A percentile compares a stretch with the other conserved stretches of the same genome.
Conservation (phyloP, 1,284 basidiomycete genomes). For the Ustilago sp. region DNA sequence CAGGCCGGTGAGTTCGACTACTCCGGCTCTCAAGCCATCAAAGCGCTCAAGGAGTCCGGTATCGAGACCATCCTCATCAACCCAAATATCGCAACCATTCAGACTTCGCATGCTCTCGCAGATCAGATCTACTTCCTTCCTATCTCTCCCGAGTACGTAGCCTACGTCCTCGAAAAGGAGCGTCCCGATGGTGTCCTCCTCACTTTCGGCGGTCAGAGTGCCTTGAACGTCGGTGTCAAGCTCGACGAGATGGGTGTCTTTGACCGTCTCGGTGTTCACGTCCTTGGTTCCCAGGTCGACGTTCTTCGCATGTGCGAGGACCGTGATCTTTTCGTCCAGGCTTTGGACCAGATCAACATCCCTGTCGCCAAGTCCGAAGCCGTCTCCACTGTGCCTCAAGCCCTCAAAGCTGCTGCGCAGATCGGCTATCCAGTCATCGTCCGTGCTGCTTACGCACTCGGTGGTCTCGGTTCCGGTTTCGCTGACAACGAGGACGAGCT, state of each 20-base stretch:
- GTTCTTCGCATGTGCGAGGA: slow-evolving; percentile 84
- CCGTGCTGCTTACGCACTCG: slow-evolving; percentile 96
- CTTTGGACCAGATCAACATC: slow-evolving; percentile 97
- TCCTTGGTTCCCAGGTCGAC: slow-evolving; percentile 92
- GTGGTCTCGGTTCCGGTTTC: slow-evolving; percentile 98
- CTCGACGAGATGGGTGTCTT: slow-evolving; percentile 98
- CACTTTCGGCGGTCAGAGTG: slow-evolving; percentile 98
- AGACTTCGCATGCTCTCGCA: slow-evolving; percentile 87
- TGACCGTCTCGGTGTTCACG: slow-evolving; percentile 91
- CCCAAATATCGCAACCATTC: slow-evolving; percentile 69
- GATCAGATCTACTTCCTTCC: slow-evolving; percentile 98
- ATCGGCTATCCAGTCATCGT: slow-evolving; percentile 99
- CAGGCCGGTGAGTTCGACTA: slow-evolving; percentile 99
- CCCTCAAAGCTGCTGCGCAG: slow-evolving; percentile 86
- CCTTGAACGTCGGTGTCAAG: slow-evolving; percentile 96
- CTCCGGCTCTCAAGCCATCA: slow-evolving; percentile 97
- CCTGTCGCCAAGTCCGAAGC: slow-evolving; percentile 97
- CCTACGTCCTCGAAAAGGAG: slow-evolving; percentile 98
- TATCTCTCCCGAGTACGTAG: slow-evolving; percentile 96
- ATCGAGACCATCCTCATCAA: slow-evolving; percentile 85
- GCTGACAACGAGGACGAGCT: slow-evolving; percentile 95
- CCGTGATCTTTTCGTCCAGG: slow-evolving; percentile 95
- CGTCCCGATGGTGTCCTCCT: slow-evolving; percentile 96
- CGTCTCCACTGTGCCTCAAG: slow-evolving; percentile 93
- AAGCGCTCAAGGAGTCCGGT: slow-evolving; percentile 95